Conservation (phyloP, 2,329 filamentous ascomycete genomes). For the Sporothrix sp. region DNA sequence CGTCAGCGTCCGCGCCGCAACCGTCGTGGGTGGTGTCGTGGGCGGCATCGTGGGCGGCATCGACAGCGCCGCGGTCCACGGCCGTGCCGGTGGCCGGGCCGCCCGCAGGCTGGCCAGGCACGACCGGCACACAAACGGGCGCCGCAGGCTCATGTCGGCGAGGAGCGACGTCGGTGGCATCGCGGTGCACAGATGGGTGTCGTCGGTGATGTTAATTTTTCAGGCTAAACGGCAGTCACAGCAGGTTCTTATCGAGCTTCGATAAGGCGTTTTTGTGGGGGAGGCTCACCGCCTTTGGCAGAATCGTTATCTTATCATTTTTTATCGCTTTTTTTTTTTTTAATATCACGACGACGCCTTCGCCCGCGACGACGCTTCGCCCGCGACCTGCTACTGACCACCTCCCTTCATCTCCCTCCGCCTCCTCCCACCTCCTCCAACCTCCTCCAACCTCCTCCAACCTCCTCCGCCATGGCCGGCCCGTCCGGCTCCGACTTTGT, state of each 20-base stretch:
- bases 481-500: slow-evolving; percentile 14
- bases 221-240: neutral
- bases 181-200: neutral
- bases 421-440: neutral
- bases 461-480: slow-evolving; percentile 8
- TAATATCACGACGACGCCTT: too few relatives aligned
- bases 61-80: neutral
- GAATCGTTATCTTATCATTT: slow-evolving; percentile 10
- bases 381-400: neutral
- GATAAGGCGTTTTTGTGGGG: slow-evolving; percentile 9
- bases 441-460: neutral
- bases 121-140: slow-evolving; percentile 18
- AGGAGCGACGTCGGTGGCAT: slow-evolving; percentile 16
- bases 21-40: neutral
- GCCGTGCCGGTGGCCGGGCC: neutral
- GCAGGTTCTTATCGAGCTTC: neutral
- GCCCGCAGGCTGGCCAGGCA: slow-evolving; percentile 17
- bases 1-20: neutral
- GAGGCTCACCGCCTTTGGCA: slow-evolving; percentile 14
- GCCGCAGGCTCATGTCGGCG: slow-evolving; percentile 13
- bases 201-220: neutral
- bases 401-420: neutral
- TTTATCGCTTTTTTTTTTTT: slow-evolving; percentile 4
- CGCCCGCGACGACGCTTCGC: too few relatives aligned
- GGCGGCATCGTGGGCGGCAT: neutral